Base-by-base conservation (phyloP, 108 stramenopile genomes). In the Aurantiochytrium sp. region DNA sequence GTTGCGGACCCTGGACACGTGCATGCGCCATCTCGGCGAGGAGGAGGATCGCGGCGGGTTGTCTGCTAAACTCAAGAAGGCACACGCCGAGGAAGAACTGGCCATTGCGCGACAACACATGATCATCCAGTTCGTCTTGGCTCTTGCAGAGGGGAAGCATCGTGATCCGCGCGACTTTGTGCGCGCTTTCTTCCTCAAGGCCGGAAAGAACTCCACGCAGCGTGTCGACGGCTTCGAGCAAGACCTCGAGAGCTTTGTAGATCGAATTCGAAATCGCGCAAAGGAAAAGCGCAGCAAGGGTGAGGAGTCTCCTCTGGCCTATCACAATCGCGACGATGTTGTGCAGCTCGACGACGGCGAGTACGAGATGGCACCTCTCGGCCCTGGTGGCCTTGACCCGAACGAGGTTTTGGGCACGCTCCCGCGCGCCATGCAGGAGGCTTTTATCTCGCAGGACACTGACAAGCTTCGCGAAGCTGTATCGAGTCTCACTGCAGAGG, bases 361-460 rank as follows among this genome's bases (percentile, higher is more conserved):
- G 10, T 83, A 83, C 51, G 76, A 83, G 76, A 21, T 83, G 45
- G 76, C 76, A 12, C 92, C 96, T 47, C 90, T 98, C 69, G 98
- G 98, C 29, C 98, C 98, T 5, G 98, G 98, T 58, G 98, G 98
- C n/a, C 89, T 98, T 58, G 96, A 98, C 92, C 98, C 98, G n/a
- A 59, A 97, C 59, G 96, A 97, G 91, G 98, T 98, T 18, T 96
- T 98, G 92, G 95, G 96, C 90, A 95, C 92, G 29, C 90, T 98
- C 51, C 97, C 97, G 5, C 88, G 72, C 55, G 92, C 88, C 16
- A 95, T 98, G 96, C 96, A 97, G 90, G 95, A 97, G 60, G 98
- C 98, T 5, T 98, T 98, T 90, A 97, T 98, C 87, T 92, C 93
- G 45, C 92, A 97, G 76, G 95, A 97, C 71, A 96, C 96, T 49